phyloP scores from a whole-genome alignment of 352 stramenopile genomes.

The Phytopythium delawarense region DNA sequence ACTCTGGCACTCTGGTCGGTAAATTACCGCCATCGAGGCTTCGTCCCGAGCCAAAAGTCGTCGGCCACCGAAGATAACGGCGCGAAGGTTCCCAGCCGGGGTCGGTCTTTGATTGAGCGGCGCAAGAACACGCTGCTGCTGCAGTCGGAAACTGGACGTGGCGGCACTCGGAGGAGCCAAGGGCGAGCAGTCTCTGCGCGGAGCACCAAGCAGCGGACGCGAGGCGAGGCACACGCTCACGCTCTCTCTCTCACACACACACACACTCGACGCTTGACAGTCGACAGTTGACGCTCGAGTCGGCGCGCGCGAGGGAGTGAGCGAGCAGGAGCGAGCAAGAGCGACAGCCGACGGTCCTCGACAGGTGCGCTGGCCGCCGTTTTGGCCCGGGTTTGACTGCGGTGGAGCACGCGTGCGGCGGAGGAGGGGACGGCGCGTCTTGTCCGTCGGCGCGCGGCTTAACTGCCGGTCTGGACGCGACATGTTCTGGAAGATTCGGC shows the following conservation, averaged over 20 bases:
- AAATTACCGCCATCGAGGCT: background rate
- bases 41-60: background rate
- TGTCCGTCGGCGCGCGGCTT: background rate
- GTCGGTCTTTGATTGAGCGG: background rate
- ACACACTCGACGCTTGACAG: background rate
- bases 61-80: background rate
- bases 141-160: conserved; percentile 7
- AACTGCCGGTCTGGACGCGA: background rate
- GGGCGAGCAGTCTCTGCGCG: background rate
- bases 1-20: background rate
- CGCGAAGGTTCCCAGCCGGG: background rate
- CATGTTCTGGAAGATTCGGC: conserved; percentile 5
- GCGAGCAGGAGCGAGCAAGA: background rate
- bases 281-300: background rate
- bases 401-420: too few relatives aligned
- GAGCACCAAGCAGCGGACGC: background rate
- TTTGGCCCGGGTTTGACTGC: too few relatives aligned
- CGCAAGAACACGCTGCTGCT: background rate
- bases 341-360: too few relatives aligned
- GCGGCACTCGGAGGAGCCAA: background rate
- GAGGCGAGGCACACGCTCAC: background rate
- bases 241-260: too few relatives aligned
- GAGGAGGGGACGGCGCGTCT: background rate
- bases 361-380: too few relatives aligned
- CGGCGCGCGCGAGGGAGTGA: background rate